phyloP scores from a whole-genome alignment of 306 rosid genomes.

The Trichosanthes truncata region DNA sequence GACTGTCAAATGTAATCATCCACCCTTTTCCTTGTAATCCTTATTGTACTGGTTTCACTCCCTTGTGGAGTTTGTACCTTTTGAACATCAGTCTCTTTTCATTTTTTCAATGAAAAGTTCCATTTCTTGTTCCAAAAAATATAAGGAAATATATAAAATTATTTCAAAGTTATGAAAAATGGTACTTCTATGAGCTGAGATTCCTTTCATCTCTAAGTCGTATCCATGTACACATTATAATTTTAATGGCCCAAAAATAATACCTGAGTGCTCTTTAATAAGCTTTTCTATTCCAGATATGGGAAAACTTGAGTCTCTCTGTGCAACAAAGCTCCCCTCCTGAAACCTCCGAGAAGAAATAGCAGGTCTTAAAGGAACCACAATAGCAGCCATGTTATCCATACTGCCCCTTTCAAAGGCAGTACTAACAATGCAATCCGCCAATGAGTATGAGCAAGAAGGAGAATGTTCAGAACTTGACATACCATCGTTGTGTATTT shows the following conservation, averaged over 20 bases:
- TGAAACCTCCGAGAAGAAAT: constrained; percentile 23
- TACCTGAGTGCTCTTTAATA: constrained; percentile 45
- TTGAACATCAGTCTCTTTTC: no score
- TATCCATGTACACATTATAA: neutral
- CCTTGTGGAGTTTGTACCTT: no score
- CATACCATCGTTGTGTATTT: constrained; percentile 29
- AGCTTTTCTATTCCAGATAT: constrained; percentile 29
- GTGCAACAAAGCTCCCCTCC: constrained; percentile 31
- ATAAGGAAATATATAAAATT: neutral
- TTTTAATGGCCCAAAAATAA: constrained; percentile 14
- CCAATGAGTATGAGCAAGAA: constrained; percentile 62
- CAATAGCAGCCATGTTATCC: constrained; percentile 86
- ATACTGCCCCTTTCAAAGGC: constrained; percentile 71
- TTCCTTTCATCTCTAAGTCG: neutral
- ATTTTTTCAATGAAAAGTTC: no score
- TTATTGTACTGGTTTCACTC: no score
- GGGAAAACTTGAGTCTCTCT: constrained; percentile 27
- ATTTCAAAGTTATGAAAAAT: neutral
- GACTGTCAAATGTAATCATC: no score
- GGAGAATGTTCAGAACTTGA: constrained; percentile 36
- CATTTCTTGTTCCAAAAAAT: no score
- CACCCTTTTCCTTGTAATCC: no score
- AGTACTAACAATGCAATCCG: constrained; percentile 60
- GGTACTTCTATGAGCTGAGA: neutral
- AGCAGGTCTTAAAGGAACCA: constrained; percentile 59